These are phyloP conservation scores for Lodderomyces parapsilosis DNA, from an alignment of 1,139 yeast genomes.

Conservation along the genomic window DNA sequence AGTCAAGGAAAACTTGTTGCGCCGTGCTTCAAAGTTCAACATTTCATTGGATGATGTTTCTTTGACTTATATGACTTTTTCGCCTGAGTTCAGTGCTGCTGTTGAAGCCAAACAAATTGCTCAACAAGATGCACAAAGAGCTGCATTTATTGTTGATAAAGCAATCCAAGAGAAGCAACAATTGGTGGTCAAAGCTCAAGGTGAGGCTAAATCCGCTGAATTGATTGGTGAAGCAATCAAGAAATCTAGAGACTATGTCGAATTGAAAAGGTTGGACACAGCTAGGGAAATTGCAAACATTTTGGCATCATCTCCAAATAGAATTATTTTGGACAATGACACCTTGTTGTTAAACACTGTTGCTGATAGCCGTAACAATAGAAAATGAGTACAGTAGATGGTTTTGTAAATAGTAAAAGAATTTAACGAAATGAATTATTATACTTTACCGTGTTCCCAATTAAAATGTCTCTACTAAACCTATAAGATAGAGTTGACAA, in stretches of 20 bases:
- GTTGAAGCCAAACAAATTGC: slow-evolving; percentile 99
- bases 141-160: slow-evolving; percentile 94
- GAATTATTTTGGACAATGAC: slow-evolving; percentile 87
- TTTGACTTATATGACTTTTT: slow-evolving; percentile 91
- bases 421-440: background rate
- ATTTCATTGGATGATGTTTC: slow-evolving; percentile 92
- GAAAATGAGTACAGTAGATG: slow-evolving; percentile 2
- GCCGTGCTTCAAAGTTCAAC: slow-evolving; percentile 90
- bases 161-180: slow-evolving; percentile 98
- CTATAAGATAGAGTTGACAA: slow-evolving; percentile 81
- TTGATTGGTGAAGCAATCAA: slow-evolving; percentile 98
- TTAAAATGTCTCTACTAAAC: background rate
- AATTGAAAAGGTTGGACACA: slow-evolving; percentile 93
- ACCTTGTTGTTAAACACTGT: slow-evolving; percentile 88
- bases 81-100: slow-evolving; percentile 96
- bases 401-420: slow-evolving; percentile 5
- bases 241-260: slow-evolving; percentile 93
- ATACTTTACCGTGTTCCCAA: background rate
- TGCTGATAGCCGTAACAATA: slow-evolving; percentile 50
- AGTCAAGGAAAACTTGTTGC: slow-evolving; percentile 85
- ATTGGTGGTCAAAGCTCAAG: slow-evolving; percentile 92
- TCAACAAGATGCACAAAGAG: slow-evolving; percentile 98
- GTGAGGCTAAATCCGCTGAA: slow-evolving; percentile 98
- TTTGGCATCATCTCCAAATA: slow-evolving; percentile 84
- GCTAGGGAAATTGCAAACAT: slow-evolving; percentile 94